A percentile compares a stretch with the other conserved stretches of the same genome.
Evolutionary conservation across 2,329 filamentous ascomycete species (phyloP).

Genomic region (Phaeosphaeriaceae sp.): DNA sequence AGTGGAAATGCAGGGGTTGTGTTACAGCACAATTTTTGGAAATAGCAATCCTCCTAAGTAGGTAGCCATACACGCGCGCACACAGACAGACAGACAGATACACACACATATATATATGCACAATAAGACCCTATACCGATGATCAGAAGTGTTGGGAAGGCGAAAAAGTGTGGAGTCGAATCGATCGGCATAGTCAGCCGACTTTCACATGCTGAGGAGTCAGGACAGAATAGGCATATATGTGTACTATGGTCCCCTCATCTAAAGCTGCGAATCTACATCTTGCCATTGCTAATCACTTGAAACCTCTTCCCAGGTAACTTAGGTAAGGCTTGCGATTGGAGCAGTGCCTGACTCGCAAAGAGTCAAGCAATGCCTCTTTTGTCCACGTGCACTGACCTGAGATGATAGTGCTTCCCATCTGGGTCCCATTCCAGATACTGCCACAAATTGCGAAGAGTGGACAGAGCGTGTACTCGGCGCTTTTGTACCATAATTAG

Average conservation of each 20-base stretch:
- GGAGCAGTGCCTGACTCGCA: constrained; percentile 12
- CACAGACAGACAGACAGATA: no score
- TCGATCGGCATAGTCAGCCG: constrained; percentile 23
- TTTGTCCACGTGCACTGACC: constrained; percentile 34
- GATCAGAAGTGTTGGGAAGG: constrained; percentile 20
- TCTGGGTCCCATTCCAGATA: constrained; percentile 28
- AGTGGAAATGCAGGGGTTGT: constrained; percentile 18
- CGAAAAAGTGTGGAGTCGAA: constrained; percentile 15
- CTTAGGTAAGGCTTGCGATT: constrained; percentile 33
- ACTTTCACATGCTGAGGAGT: constrained; percentile 37
- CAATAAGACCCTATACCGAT: constrained; percentile 29
- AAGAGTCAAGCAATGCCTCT: constrained; percentile 21
- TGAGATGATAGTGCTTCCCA: constrained; percentile 19
- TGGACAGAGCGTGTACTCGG: constrained; percentile 14
- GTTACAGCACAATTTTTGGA: constrained; percentile 20
- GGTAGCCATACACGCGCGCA: constrained; percentile 18
- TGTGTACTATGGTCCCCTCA: constrained; percentile 14
- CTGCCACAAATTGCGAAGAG: constrained; percentile 25
- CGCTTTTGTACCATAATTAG: no score
- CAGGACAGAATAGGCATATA: constrained; percentile 5
- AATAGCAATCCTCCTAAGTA: no score
- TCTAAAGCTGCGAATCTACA: constrained; percentile 8
- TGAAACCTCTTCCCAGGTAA: no score
- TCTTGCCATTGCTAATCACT: constrained; percentile 14
- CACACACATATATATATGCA: no score